These are phyloP conservation scores for Entomortierella chlamydospora DNA, from an alignment of 192 early-diverging fungal genomes.

Conservation along the genomic window DNA sequence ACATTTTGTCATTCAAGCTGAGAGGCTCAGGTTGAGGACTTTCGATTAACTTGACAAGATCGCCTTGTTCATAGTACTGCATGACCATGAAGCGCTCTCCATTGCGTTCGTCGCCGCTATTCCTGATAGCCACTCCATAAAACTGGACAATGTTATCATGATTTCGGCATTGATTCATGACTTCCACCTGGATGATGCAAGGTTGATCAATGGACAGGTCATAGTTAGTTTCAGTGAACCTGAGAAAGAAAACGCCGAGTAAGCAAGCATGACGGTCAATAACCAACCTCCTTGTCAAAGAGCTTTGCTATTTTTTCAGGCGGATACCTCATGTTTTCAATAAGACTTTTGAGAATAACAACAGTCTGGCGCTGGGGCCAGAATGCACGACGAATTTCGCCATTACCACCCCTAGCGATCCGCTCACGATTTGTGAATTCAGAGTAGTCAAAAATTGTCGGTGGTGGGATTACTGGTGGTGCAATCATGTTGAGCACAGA, in stretches of 20 bases:
- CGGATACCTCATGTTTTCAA: slow-evolving; percentile 30
- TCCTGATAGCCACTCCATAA: slow-evolving; percentile 39
- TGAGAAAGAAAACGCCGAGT: not conserved
- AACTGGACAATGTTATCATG: slow-evolving; percentile 50
- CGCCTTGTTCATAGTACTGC: slow-evolving; percentile 44
- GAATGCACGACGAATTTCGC: slow-evolving; percentile 33
- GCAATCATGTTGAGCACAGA: slow-evolving; percentile 48
- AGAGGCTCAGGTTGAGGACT: slow-evolving; percentile 17
- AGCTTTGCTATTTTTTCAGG: slow-evolving; percentile 31
- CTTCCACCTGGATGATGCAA: slow-evolving; percentile 22
- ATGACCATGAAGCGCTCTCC: slow-evolving; percentile 49
- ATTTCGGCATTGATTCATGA: slow-evolving; percentile 44
- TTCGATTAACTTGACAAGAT: slow-evolving; percentile 35
- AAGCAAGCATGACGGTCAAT: not conserved
- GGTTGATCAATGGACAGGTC: not conserved
- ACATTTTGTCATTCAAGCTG: slow-evolving; percentile 31
- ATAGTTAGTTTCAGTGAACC: not conserved
- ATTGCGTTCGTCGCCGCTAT: slow-evolving; percentile 31
- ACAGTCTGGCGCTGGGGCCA: slow-evolving; percentile 20
- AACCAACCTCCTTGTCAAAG: slow-evolving; percentile 52
- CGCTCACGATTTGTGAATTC: slow-evolving; percentile 39
- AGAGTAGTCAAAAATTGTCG: slow-evolving; percentile 24
- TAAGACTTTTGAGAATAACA: slow-evolving; percentile 48
- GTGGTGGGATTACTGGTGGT: slow-evolving; percentile 14
- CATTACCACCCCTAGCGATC: slow-evolving; percentile 47